phyloP scores from a whole-genome alignment of 2,329 filamentous ascomycete genomes.

The Ampelomyces quisqualis region DNA sequence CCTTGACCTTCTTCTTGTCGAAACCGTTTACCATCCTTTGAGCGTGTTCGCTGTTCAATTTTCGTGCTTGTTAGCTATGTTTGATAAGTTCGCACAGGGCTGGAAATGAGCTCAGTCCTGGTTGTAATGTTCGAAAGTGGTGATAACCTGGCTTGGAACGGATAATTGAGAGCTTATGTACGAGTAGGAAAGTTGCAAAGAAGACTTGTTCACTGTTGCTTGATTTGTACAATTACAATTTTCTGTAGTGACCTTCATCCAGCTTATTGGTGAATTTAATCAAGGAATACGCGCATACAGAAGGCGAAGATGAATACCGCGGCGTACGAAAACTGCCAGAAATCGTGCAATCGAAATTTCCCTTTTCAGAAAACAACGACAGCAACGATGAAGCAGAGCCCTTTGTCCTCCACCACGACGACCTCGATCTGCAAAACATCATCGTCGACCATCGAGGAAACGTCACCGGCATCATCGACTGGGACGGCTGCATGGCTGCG shows the following conservation, averaged over 20 bases:
- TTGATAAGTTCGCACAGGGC: background rate
- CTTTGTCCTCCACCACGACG: constrained; percentile 24
- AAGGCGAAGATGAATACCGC: background rate
- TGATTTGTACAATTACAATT: no score
- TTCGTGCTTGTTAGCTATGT: background rate
- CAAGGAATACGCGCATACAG: background rate
- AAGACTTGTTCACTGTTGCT: no score
- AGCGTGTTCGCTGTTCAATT: background rate
- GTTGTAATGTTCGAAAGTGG: no score
- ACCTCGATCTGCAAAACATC: constrained; percentile 31
- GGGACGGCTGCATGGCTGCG: constrained; percentile 15
- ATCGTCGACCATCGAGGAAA: constrained; percentile 17
- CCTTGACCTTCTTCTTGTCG: background rate
- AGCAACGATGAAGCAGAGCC: constrained; percentile 8
- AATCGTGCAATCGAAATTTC: background rate
- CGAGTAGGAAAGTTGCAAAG: no score
- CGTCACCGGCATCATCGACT: constrained; percentile 27
- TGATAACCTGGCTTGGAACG: no score
- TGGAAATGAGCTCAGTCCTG: no score
- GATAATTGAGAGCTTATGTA: no score
- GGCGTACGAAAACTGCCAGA: no score
- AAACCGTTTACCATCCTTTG: no score
- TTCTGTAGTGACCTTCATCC: no score
- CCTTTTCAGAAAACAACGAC: background rate
- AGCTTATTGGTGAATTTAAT: background rate